Percentiles rank a stretch among this genome's conserved stretches.
Evolutionary conservation across 2,329 filamentous ascomycete species (phyloP).

Genomic region (Ramularia collo-cygni): DNA sequence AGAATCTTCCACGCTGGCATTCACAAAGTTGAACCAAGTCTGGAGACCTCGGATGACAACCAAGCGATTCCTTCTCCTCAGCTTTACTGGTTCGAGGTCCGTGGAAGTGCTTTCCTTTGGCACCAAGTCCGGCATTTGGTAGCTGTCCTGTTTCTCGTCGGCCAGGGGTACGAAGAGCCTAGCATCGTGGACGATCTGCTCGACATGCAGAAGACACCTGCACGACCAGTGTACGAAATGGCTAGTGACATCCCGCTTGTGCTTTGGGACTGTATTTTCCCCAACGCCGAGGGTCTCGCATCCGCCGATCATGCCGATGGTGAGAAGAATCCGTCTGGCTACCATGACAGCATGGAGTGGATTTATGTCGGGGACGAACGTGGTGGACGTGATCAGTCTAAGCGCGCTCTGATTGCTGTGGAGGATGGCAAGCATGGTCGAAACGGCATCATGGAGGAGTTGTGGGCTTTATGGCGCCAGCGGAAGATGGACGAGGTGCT

Average conservation of each 20-base stretch:
- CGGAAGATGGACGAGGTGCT: conserved; percentile 87
- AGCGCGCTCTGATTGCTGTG: conserved; percentile 31
- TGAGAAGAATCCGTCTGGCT: conserved; percentile 31
- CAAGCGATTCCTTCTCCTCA: too few relatives aligned
- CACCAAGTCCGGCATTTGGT: conserved; percentile 96
- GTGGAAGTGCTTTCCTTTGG: conserved; percentile 92
- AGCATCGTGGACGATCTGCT: conserved; percentile 67
- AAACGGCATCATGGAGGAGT: conserved; percentile 60
- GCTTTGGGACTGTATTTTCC: conserved; percentile 93
- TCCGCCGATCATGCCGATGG: conserved; percentile 30
- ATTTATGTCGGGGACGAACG: conserved; percentile 64
- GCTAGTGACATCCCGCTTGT: conserved; percentile 85
- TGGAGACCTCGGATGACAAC: conserved; percentile 1
- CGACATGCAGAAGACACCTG: conserved; percentile 62
- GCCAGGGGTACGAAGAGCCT: conserved; percentile 76
- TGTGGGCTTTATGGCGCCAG: conserved; percentile 79
- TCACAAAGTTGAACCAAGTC: conserved; percentile 58
- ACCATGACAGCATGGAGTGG: conserved; percentile 65
- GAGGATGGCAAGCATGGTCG: conserved; percentile 56
- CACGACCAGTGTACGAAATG: conserved; percentile 83
- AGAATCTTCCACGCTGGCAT: conserved; percentile 76
- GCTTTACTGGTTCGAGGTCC: conserved; percentile 80
- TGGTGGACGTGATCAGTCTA: conserved; percentile 30
- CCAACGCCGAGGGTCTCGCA: conserved; percentile 39
- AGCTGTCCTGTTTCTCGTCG: conserved; percentile 84